Evolutionary conservation across 2,329 filamentous ascomycete species (phyloP), one percentile per base, ranked within the genome.

Genomic region (Pseudogymnoascus verrucosus): DNA sequence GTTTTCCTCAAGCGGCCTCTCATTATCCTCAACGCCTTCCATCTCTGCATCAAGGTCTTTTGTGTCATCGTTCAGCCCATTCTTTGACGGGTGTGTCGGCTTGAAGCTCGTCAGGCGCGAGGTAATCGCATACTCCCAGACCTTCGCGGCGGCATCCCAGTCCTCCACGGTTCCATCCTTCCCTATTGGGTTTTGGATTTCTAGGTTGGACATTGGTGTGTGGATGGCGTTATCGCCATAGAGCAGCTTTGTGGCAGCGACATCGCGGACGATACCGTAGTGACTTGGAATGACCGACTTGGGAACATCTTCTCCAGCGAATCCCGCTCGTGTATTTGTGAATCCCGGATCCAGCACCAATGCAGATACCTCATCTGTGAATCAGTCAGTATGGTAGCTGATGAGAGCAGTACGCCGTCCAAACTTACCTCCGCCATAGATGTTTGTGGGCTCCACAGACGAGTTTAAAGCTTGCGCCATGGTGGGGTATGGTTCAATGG

Each of bases 271-370:
- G 63, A 82, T 71, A 63, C 90, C 93, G 78, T 99, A 99, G 78
- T 89, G 91, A 51, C 92, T 95, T 28, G 93, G 93, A 64, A 96
- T 84, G 64, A 98, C 87, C 31, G 91, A 92, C 80, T 98, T 98
- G 70, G 95, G 95, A 0, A 92, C 89, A 78, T 99, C 95, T 84
- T 99, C 96, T 73, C 96, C 95, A 11, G 96, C 96, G 73, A 98
- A 99, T 64, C 95, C 95, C 65, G 93, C 95, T 77, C 96, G 92
- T 42, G 90, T 93, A 69, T 87, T 89, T 73, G 90, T 91, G 79
- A 92, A 97, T 66, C 96, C 95, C 2, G 95, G 90, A 74, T 99
- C 95, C 73, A 99, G 90, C 39, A 99, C 91, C 70, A 99, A 89
- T 62, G 96, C 96, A 37, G 93, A 96, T 68, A 99, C 93, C 80